These are phyloP conservation scores for Pseudogymnoascus sp. DNA, from an alignment of 2,329 filamentous ascomycete species.

Conservation along the genomic window DNA sequence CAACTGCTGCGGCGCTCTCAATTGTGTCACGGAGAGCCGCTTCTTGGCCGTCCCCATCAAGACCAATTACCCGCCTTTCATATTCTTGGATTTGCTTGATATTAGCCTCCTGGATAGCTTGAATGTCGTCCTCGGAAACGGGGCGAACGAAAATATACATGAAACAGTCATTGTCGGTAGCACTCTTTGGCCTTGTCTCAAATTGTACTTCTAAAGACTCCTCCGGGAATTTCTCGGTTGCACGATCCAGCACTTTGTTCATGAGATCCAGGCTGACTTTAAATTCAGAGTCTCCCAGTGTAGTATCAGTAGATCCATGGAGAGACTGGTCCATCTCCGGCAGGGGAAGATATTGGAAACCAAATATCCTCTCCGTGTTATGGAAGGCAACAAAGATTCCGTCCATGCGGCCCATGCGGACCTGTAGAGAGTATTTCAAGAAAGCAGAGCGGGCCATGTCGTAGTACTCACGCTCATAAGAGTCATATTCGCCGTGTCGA, in stretches of 20 bases:
- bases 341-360: constrained; percentile 88
- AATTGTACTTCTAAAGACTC: constrained; percentile 72
- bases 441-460: constrained; percentile 95
- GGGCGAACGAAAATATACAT: constrained; percentile 92
- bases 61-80: constrained; percentile 52
- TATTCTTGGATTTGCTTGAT: constrained; percentile 59
- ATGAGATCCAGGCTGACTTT: constrained; percentile 69
- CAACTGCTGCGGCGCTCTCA: constrained; percentile 22
- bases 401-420: constrained; percentile 96
- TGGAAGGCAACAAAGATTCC: constrained; percentile 96
- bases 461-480: constrained; percentile 90
- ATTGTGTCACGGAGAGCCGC: neutral
- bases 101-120: constrained; percentile 61
- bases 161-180: constrained; percentile 39
- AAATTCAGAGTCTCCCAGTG: constrained; percentile 77
- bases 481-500: constrained; percentile 72
- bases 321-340: constrained; percentile 81
- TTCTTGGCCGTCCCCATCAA: constrained; percentile 34
- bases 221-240: constrained; percentile 65
- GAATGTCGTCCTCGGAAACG: constrained; percentile 62
- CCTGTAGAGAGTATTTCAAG: constrained; percentile 93
- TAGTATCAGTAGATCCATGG: constrained; percentile 63
- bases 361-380: constrained; percentile 91
- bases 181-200: constrained; percentile 56
- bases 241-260: constrained; percentile 69